phyloP scores from a whole-genome alignment of 179 eudicot genomes.

The Silene coronaria region DNA sequence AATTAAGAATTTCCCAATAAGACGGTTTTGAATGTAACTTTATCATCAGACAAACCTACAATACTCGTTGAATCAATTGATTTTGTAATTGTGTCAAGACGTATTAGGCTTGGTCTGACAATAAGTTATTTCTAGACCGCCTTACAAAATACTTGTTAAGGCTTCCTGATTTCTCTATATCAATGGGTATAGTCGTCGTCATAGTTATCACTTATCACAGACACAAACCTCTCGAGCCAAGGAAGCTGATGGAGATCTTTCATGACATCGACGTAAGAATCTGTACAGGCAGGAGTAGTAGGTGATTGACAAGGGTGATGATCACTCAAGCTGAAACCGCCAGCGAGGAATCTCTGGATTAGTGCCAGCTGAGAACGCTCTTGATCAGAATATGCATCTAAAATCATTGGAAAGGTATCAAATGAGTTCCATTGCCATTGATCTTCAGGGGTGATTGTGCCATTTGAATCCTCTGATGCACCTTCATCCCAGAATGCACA shows the following conservation, averaged over 20 bases:
- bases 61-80: neutral
- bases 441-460: conserved; percentile 38
- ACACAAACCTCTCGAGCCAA: conserved; percentile 88
- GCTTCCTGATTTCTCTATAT: neutral
- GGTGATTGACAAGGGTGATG: conserved; percentile 57
- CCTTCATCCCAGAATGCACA: conserved; percentile 64
- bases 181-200: conserved; percentile 59
- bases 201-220: conserved; percentile 73
- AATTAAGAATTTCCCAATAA: conserved; percentile 1
- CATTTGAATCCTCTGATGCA: conserved; percentile 21
- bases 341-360: conserved; percentile 73
- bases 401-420: conserved; percentile 48
- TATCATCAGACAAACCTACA: no score
- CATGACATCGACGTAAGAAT: conserved; percentile 65
- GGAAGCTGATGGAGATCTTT: conserved; percentile 88
- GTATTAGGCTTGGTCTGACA: no score
- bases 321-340: conserved; percentile 64
- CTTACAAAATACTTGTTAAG: neutral
- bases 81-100: neutral
- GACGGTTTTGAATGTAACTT: no score
- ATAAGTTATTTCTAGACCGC: no score
- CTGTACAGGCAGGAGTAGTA: conserved; percentile 48
- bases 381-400: conserved; percentile 77
- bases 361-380: conserved; percentile 84
- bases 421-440: conserved; percentile 76